phyloP scores from a whole-genome alignment of 495 filamentous ascomycete genomes.

The Astrothelium subdiscretum region DNA sequence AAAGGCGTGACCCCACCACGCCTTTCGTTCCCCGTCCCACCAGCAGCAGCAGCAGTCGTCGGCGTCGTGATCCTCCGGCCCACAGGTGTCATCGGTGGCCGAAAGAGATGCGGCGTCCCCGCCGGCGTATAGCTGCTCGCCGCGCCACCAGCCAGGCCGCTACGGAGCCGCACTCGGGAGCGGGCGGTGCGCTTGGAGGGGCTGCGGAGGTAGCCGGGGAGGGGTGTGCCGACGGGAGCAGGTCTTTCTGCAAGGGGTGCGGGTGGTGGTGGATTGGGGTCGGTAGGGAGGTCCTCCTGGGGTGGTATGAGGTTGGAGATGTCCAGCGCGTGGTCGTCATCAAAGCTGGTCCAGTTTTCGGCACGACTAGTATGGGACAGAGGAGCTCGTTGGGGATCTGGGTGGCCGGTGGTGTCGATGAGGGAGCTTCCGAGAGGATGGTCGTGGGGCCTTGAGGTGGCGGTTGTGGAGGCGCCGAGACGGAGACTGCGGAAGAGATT shows the following conservation, averaged over 20 bases:
- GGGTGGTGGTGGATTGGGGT: conserved; percentile 3
- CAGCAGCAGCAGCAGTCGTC: background rate
- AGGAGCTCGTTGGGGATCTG: conserved; percentile 15
- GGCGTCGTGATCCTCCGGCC: background rate
- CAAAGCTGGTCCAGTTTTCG: conserved; percentile 31
- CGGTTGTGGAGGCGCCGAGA: conserved; percentile 12
- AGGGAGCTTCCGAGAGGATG: background rate
- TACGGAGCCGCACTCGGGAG: background rate
- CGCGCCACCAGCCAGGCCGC: background rate
- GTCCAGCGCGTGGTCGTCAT: conserved; percentile 39
- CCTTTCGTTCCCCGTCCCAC: background rate
- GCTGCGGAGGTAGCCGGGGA: conserved; percentile 23
- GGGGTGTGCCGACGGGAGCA: conserved; percentile 7
- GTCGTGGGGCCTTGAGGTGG: background rate
- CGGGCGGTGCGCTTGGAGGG: conserved; percentile 16
- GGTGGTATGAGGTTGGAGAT: conserved; percentile 20
- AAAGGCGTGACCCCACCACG: conserved; percentile 22
- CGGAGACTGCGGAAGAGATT: conserved; percentile 9
- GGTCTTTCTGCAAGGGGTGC: conserved; percentile 7
- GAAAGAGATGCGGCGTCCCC: background rate
- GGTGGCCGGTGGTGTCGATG: conserved; percentile 11
- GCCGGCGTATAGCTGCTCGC: conserved; percentile 7
- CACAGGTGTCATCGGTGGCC: background rate
- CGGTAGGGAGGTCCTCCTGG: too few relatives aligned
- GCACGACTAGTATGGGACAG: conserved; percentile 5